These are phyloP conservation scores for Marasmius oreades DNA, from an alignment of 1,284 basidiomycete genomes.

Conservation along the genomic window DNA sequence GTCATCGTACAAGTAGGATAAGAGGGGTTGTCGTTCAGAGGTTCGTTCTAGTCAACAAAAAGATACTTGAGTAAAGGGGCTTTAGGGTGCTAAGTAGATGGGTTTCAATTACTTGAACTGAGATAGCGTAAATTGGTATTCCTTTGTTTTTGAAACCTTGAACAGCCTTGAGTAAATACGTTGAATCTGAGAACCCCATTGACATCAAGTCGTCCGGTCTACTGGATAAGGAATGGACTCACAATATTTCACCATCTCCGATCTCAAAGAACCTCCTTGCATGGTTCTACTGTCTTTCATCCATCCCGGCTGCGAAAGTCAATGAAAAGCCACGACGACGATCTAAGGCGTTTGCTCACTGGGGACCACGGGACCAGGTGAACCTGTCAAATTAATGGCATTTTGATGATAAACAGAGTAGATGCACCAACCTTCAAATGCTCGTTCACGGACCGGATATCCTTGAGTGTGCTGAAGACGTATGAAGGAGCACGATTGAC, in stretches of 20 bases:
- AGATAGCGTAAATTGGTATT: conserved; percentile 27
- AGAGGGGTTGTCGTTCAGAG: conserved; percentile 28
- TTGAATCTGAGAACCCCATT: conserved; percentile 22
- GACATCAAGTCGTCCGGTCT: neutral
- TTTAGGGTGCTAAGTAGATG: no score
- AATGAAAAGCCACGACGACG: neutral
- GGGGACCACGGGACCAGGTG: conserved; percentile 34
- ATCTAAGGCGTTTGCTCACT: conserved; percentile 15
- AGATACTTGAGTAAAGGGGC: neutral
- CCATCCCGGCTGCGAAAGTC: conserved; percentile 26
- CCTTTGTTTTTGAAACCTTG: conserved; percentile 30
- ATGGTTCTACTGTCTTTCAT: conserved; percentile 31
- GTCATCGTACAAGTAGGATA: conserved; percentile 29
- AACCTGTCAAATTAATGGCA: no score
- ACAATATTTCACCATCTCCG: conserved; percentile 22
- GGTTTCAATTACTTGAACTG: conserved; percentile 24
- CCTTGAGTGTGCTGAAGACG: conserved; percentile 28
- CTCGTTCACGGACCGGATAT: conserved; percentile 30
- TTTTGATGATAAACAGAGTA: conserved; percentile 17
- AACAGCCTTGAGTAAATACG: conserved; percentile 31
- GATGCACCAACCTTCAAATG: conserved; percentile 4
- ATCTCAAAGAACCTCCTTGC: conserved; percentile 27
- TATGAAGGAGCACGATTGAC: conserved; percentile 29
- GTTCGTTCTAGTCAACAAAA: conserved; percentile 25
- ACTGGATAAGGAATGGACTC: conserved; percentile 4